Base-by-base conservation (phyloP, 2,329 filamentous ascomycete species). In the Paracoccidioides lutzii region DNA sequence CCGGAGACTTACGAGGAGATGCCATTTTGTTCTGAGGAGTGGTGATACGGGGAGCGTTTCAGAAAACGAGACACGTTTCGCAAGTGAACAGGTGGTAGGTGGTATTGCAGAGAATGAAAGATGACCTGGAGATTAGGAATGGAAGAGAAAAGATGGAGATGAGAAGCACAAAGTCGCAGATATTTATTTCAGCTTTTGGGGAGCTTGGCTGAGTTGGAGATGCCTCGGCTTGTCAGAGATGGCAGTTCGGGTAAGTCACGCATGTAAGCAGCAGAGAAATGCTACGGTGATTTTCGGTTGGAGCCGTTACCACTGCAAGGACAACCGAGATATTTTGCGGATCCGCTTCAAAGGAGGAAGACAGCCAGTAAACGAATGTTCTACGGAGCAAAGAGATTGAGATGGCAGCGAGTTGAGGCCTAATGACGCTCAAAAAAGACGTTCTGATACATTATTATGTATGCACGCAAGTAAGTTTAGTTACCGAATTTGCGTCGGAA, bases 1-100 rank as follows among this genome's bases (percentile, higher is more conserved):
- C 45, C 52, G 53, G 35, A 55, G 55, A 76, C 86, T 71, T 82
- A 90, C 87, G 87, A 73, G 87, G 84, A 73, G 87, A 89, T 62
- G 87, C 84, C 87, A 90, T 90, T 65, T 43, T 66, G 50, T 42
- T 9, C 2, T 22, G 22, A 22, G 22, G 22, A 22, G 22, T 22
- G 22, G 22, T 38, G 15, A 37, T 35, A 22, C 46, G 35, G 35
- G 35, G 37, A 30, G 30, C 1, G 43, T 48, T 48, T 33, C 28
- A 42, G 35, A 10, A 4, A 8, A 33, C 38, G 12, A 30, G 14
- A 9, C 30, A 52, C 2, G 5, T n/a, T n/a, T 52, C 28, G 45
- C 4, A 42, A 42, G 4, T 9, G 28, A 22, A 46, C 15, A 33
- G 9, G 5, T 33, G 22, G 22, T 22, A 33, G 9, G 5, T 33